Evolutionary conservation across 2,329 filamentous ascomycete species (phyloP).

Genomic region (Metarhizium anisopliae): DNA sequence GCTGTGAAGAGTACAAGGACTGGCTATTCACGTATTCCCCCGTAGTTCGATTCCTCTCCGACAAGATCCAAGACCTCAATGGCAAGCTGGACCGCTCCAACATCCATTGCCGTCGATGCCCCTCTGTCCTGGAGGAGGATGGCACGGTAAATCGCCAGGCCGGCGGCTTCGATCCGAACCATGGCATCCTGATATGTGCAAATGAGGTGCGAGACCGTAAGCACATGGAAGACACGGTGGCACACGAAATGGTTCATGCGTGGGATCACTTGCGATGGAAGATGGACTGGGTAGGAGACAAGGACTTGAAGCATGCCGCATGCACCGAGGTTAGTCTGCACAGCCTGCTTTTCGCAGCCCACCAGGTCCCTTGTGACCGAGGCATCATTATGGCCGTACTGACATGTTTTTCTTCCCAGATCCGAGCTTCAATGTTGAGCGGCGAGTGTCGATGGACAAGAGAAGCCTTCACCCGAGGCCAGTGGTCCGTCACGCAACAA

Average conservation of each 20-base stretch:
- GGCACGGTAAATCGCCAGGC: constrained; percentile 55
- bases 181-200: constrained; percentile 86
- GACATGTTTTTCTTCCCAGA: constrained; percentile 39
- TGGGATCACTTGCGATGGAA: constrained; percentile 92
- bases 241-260: constrained; percentile 97
- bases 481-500: constrained; percentile 85
- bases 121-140: constrained; percentile 43
- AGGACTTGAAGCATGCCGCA: constrained; percentile 75
- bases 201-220: constrained; percentile 76
- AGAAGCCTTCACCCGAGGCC: constrained; percentile 75
- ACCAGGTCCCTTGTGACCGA: background rate
- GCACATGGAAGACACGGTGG: constrained; percentile 86
- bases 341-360: background rate
- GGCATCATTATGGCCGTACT: background rate
- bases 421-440: constrained; percentile 83
- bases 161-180: constrained; percentile 78
- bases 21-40: constrained; percentile 81
- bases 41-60: constrained; percentile 74
- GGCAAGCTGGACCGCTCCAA: constrained; percentile 65
- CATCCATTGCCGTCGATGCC: constrained; percentile 75
- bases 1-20: constrained; percentile 73
- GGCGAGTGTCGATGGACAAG: constrained; percentile 88
- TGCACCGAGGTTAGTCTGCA: constrained; percentile 70
- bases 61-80: constrained; percentile 72
- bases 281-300: constrained; percentile 66